Evolutionary conservation across 1,139 yeast genomes (phyloP).

Genomic region (Eremothecium cymbalariae): DNA sequence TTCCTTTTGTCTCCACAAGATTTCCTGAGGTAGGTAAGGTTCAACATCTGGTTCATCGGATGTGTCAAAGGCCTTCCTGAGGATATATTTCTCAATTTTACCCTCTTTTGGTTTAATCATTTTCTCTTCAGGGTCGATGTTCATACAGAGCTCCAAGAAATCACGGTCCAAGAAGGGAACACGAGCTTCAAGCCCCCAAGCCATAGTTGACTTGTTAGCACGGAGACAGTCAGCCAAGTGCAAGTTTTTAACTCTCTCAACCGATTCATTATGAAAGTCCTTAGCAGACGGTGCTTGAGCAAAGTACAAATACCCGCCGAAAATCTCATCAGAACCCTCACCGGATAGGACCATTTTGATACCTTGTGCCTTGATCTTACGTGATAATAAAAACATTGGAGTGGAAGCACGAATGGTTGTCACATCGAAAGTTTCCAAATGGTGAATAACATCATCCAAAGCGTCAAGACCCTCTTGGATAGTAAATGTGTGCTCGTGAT

Average conservation of each 20-base stretch:
- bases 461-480: constrained; percentile 95
- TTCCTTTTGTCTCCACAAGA: constrained; percentile 98
- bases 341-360: constrained; percentile 98
- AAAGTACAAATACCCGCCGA: constrained; percentile 96
- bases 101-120: constrained; percentile 62
- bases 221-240: constrained; percentile 95
- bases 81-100: constrained; percentile 83
- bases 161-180: constrained; percentile 96
- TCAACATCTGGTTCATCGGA: constrained; percentile 54
- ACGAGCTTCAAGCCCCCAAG: constrained; percentile 99
- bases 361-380: constrained; percentile 98
- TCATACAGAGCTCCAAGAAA: constrained; percentile 88
- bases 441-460: constrained; percentile 85
- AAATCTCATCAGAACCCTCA: constrained; percentile 98
- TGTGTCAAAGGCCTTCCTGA: constrained; percentile 96
- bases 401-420: constrained; percentile 98
- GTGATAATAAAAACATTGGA: constrained; percentile 92
- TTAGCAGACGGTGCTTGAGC: constrained; percentile 90
- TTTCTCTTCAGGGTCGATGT: constrained; percentile 89
- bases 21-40: constrained; percentile 92
- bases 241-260: constrained; percentile 91
- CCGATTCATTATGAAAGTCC: constrained; percentile 94
- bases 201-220: constrained; percentile 99
- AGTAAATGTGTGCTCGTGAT: constrained; percentile 96
- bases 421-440: constrained; percentile 95